phyloP scores from a whole-genome alignment of 2,329 filamentous ascomycete species.

The Pseudogymnoascus sp. region DNA sequence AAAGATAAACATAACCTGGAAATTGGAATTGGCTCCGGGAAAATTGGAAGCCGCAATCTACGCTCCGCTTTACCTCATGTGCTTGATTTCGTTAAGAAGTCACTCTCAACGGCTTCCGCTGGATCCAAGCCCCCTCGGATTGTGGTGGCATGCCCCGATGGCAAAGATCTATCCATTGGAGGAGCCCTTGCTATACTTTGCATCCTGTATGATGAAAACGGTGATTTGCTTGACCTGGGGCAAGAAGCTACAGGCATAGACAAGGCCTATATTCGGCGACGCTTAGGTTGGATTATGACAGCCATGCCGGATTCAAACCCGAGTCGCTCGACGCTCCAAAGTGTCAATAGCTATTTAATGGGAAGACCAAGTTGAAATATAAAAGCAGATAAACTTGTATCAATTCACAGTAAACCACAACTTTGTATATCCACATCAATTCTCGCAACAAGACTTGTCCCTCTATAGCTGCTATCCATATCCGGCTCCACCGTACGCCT shows the following conservation, averaged over 20 bases:
- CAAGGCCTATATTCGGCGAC: slow-evolving; percentile 69
- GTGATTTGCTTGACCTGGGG: slow-evolving; percentile 30
- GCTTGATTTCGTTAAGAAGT: slow-evolving; percentile 35
- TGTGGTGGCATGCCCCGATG: slow-evolving; percentile 65
- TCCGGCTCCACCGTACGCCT: not conserved
- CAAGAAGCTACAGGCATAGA: slow-evolving; percentile 38
- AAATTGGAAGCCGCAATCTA: slow-evolving; percentile 77
- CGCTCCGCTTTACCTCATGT: slow-evolving; percentile 61
- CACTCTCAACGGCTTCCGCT: not conserved
- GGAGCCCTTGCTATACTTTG: slow-evolving; percentile 70
- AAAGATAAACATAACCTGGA: slow-evolving; percentile 32
- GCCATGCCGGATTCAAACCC: slow-evolving; percentile 74
- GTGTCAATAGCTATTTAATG: slow-evolving; percentile 87
- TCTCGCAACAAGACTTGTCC: not conserved
- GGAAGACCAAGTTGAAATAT: slow-evolving; percentile 19
- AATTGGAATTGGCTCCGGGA: slow-evolving; percentile 62
- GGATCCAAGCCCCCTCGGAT: slow-evolving; percentile 24
- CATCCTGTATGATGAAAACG: slow-evolving; percentile 59
- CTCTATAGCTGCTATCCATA: not conserved
- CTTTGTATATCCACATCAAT: not conserved
- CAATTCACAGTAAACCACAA: not conserved
- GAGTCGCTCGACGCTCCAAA: slow-evolving; percentile 76
- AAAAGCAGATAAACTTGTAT: not conserved
- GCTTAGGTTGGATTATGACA: slow-evolving; percentile 75
- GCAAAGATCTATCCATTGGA: slow-evolving; percentile 74